phyloP scores from a whole-genome alignment of 352 stramenopile species.

The Thalassiosira livingstoniorum region DNA sequence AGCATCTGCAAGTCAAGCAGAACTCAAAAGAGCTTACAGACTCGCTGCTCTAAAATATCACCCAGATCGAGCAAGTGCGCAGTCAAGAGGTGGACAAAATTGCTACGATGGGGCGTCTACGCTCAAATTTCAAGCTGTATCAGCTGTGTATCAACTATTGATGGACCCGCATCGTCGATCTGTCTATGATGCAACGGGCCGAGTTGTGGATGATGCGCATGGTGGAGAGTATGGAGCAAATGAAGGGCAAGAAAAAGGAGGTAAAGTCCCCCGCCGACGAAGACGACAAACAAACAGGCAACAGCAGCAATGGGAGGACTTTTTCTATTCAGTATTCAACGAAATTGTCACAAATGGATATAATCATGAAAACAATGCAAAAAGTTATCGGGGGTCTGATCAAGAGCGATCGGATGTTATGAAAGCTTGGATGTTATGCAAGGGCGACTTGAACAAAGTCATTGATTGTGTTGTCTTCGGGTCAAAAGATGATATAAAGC shows the following conservation, averaged over 20 bases:
- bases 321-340: slow-evolving; percentile 51
- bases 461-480: slow-evolving; percentile 48
- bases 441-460: slow-evolving; percentile 51
- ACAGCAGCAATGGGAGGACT: slow-evolving; percentile 54
- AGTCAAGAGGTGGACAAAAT: no score
- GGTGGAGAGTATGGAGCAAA: slow-evolving; percentile 6
- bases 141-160: slow-evolving; percentile 93
- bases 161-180: slow-evolving; percentile 90
- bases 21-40: slow-evolving; percentile 36
- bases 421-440: slow-evolving; percentile 48
- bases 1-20: slow-evolving; percentile 1
- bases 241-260: background rate
- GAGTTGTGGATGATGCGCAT: slow-evolving; percentile 32
- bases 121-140: slow-evolving; percentile 94
- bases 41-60: slow-evolving; percentile 34
- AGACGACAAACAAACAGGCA: no score
- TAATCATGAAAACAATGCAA: slow-evolving; percentile 21
- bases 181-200: slow-evolving; percentile 88
- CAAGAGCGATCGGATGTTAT: slow-evolving; percentile 48
- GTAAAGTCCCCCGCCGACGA: background rate
- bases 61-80: slow-evolving; percentile 26
- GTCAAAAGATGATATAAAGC: slow-evolving; percentile 18
- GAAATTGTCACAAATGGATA: slow-evolving; percentile 27
- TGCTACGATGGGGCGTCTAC: slow-evolving; percentile 51
- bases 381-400: slow-evolving; percentile 31